Evolutionary conservation across 371 early-diverging fungal species (phyloP).

Genomic region (Apophysomyces trapeziformis): DNA sequence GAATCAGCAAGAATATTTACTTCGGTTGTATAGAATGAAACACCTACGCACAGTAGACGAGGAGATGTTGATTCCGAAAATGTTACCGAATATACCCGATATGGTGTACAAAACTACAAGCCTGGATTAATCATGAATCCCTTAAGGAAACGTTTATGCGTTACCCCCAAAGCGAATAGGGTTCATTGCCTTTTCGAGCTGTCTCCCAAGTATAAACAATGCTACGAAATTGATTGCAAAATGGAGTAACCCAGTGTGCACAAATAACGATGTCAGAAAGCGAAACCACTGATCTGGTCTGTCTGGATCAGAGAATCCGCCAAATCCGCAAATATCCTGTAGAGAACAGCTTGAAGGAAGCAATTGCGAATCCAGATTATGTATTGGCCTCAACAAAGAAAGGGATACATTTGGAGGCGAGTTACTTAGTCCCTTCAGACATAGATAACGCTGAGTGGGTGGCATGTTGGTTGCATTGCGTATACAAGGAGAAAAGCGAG

Average conservation of each 20-base stretch:
- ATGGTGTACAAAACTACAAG: slow-evolving; percentile 53
- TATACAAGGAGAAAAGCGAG: slow-evolving; percentile 60
- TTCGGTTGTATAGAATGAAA: slow-evolving; percentile 5
- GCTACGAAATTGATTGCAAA: slow-evolving; percentile 64
- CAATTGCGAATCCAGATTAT: not conserved
- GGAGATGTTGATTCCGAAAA: slow-evolving; percentile 56
- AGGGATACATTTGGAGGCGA: not conserved
- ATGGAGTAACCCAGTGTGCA: slow-evolving; percentile 80
- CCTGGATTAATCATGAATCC: not conserved
- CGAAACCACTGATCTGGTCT: slow-evolving; percentile 73
- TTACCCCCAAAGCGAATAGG: slow-evolving; percentile 64
- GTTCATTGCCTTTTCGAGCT: slow-evolving; percentile 73
- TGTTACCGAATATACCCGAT: slow-evolving; percentile 57
- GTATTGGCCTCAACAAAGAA: slow-evolving; percentile 20
- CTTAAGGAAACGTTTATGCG: not conserved
- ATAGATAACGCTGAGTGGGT: slow-evolving; percentile 32
- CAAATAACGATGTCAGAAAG: slow-evolving; percentile 73
- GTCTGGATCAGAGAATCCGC: slow-evolving; percentile 31
- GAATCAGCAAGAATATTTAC: not conserved
- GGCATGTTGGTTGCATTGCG: slow-evolving; percentile 37
- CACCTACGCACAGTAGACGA: slow-evolving; percentile 53
- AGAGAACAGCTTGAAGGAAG: slow-evolving; percentile 35
- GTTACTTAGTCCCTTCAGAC: slow-evolving; percentile 23
- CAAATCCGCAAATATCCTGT: slow-evolving; percentile 54
- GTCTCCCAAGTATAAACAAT: slow-evolving; percentile 60